Base-by-base conservation (phyloP, 2,329 filamentous ascomycete genomes). In the Diaporthe vaccinii region DNA sequence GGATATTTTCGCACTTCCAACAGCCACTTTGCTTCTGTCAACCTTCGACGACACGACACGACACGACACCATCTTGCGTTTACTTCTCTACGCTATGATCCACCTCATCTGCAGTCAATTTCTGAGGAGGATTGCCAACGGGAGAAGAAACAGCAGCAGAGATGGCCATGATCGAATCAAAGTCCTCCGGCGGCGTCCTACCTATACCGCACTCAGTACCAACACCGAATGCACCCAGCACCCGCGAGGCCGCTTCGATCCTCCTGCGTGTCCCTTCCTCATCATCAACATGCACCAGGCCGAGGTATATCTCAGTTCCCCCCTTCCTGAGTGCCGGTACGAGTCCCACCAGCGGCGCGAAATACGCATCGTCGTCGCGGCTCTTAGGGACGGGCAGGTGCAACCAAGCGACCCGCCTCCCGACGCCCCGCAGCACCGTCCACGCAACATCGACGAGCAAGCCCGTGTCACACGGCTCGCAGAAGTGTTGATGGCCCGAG, bases 321-420 rank as follows among this genome's bases (percentile, higher is more conserved):
- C 22, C 57, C 6, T 70, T 51, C 46, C n/a, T 36, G 7, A 65
- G 17, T 0, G 20, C 15, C 36, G 49, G 15, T 15, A 41, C 39
- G 17, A 70, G 49, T 34, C 49, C 67, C 15, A 8, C 34, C 34
- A 70, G 49, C 34, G 49, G 49, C 34, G 49, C 46, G 34, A 53
- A 70, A 31, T 70, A 57, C 15, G 67, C 67, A 25, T 39, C 67
- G 22, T 70, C 67, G n/a, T 39, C 67, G 22, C 67, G 67, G 22
- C 25, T n/a, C 67, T 57, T 70, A n/a, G 67, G 49, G 49, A 70
- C 67, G 41, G 67, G 67, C 49, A 70, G 4, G 49, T 70, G 49
- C 20, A 70, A 15, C 67, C 67, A 70, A 14, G 22, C 34, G 22
- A 70, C 34, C 49, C 31, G 67, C 31, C 67, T 53, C 49, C 67